A percentile compares a stretch with the other conserved stretches of the same genome.
phyloP scores from a whole-genome alignment of 352 stramenopile genomes.

The Pythium periplocum region DNA sequence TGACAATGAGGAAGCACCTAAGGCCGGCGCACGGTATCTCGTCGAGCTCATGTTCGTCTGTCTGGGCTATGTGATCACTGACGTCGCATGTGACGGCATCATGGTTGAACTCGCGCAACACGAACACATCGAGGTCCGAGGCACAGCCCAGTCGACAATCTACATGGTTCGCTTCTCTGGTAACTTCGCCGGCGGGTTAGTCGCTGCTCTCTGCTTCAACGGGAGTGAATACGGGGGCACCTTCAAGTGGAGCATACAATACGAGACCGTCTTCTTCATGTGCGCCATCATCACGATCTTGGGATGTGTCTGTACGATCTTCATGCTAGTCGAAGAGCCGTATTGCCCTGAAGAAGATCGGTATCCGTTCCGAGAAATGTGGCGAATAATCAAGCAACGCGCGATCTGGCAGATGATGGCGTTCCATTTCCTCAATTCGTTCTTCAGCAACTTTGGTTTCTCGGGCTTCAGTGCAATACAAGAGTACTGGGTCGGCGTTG shows the following conservation, averaged over 20 bases:
- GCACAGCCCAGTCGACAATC: slow-evolving; percentile 53
- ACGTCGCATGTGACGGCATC: slow-evolving; percentile 58
- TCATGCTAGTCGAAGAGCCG: slow-evolving; percentile 45
- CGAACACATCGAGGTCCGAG: slow-evolving; percentile 56
- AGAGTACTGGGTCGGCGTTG: slow-evolving; percentile 54
- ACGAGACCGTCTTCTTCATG: slow-evolving; percentile 51
- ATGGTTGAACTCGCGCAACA: slow-evolving; percentile 71
- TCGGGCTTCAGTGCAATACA: slow-evolving; percentile 46
- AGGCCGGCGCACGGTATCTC: slow-evolving; percentile 44
- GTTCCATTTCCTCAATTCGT: slow-evolving; percentile 63
- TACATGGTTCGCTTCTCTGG: slow-evolving; percentile 60
- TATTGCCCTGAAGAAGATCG: slow-evolving; percentile 19
- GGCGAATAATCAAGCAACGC: slow-evolving; percentile 62
- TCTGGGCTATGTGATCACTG: slow-evolving; percentile 60
- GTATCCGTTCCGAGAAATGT: slow-evolving; percentile 52
- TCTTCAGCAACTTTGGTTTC: slow-evolving; percentile 54
- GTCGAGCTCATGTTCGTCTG: slow-evolving; percentile 54
- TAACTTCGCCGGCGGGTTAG: slow-evolving; percentile 33
- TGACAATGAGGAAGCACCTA: slow-evolving; percentile 38
- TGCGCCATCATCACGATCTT: slow-evolving; percentile 35
- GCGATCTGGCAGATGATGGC: slow-evolving; percentile 67
- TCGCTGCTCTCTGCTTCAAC: slow-evolving; percentile 61
- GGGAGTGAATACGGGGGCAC: slow-evolving; percentile 51
- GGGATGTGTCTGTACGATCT: slow-evolving; percentile 26
- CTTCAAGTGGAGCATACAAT: slow-evolving; percentile 45